Percentiles rank a stretch among this genome's conserved stretches.
These are phyloP conservation scores for Fusarium gaditjirri DNA, from an alignment of 2,329 filamentous ascomycete genomes.

Conservation along the genomic window DNA sequence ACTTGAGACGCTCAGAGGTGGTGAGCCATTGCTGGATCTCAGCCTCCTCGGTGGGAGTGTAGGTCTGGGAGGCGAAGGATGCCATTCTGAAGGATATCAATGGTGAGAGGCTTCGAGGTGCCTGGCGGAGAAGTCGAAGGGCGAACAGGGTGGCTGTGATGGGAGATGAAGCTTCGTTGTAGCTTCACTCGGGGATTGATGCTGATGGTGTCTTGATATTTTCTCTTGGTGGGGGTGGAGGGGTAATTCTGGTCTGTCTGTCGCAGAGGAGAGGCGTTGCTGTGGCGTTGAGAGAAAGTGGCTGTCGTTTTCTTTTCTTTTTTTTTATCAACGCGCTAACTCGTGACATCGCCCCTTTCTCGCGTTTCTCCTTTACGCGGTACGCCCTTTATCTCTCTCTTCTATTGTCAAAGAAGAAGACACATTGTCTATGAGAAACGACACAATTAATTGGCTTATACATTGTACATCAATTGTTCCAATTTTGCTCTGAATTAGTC, in stretches of 20 bases:
- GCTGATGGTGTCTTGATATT: slow-evolving; percentile 23
- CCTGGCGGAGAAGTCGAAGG: slow-evolving; percentile 52
- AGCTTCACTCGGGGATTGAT: slow-evolving; percentile 38
- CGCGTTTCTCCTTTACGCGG: slow-evolving; percentile 47
- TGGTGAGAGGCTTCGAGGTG: slow-evolving; percentile 51
- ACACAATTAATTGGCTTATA: slow-evolving; percentile 7
- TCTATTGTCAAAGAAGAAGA: neutral
- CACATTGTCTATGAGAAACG: slow-evolving; percentile 11
- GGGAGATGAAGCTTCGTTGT: slow-evolving; percentile 39
- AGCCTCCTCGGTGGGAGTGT: slow-evolving; percentile 81
- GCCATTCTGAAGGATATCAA: slow-evolving; percentile 64
- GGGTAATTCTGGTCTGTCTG: slow-evolving; percentile 11
- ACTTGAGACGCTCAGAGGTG: slow-evolving; percentile 74
- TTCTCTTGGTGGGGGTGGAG: slow-evolving; percentile 43
- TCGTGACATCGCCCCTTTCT: slow-evolving; percentile 51
- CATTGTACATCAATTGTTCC: neutral
- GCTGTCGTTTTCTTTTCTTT: neutral
- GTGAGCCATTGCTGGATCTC: slow-evolving; percentile 92
- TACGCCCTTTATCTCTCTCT: slow-evolving; percentile 5
- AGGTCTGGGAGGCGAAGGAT: slow-evolving; percentile 73
- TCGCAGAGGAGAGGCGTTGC: slow-evolving; percentile 2
- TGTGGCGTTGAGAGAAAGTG: slow-evolving; percentile 15
- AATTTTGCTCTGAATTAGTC: neutral
- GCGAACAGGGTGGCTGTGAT: slow-evolving; percentile 53
- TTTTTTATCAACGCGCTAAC: slow-evolving; percentile 33